Evolutionary conservation across 1,139 yeast genomes (phyloP), one percentile per base, ranked within the genome.

Genomic region (Kodamaea plutei): DNA sequence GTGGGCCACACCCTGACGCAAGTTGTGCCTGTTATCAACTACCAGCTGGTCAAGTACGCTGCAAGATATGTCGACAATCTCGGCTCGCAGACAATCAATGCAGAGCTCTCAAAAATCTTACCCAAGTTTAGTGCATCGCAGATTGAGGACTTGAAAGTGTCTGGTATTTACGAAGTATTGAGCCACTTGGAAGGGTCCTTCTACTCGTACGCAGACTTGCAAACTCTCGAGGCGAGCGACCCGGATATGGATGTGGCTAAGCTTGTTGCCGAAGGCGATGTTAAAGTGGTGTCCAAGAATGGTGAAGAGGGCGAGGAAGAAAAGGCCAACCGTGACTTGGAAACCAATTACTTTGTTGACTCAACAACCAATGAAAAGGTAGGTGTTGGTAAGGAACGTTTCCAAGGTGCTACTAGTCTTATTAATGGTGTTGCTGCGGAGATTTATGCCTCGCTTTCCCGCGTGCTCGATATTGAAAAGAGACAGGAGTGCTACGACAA

Each of bases 401-500:
- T 91, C 58, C 80, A 76, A 49, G 96, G 96, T 1, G 64, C 83
- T 19, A 75, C 71, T 29, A 64, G 58, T 20, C 65, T 91, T 32
- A 67, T 89, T 25, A 64, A 61, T 5, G 48, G 55, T 15, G 65
- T 89, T 14, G 69, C 83, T 2, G 61, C 59, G 20, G 72, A 73
- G 6, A 72, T 84, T 3, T 77, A 76, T 36, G 59, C 63, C 19
- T 64, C 77, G 0, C 60, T 87, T 36, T 49, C 56, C 11, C 64
- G 66, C 34, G 65, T 87, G 20, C 80, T 80, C 19, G 93, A 84
- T 44, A 59, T 79, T 22, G 73, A 71, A 41, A 80, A 79, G 50
- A 73, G 93, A 41, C 94, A 84, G 56, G 91, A 83, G 35, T 76
- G 91, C 45, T 91, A 87, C 76, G 95, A 88, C 46, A 87, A 85